A percentile compares a stretch with the other conserved stretches of the same genome.
These are phyloP conservation scores for Cucumis melo DNA, from an alignment of 306 rosid genomes.

Conservation along the genomic window DNA sequence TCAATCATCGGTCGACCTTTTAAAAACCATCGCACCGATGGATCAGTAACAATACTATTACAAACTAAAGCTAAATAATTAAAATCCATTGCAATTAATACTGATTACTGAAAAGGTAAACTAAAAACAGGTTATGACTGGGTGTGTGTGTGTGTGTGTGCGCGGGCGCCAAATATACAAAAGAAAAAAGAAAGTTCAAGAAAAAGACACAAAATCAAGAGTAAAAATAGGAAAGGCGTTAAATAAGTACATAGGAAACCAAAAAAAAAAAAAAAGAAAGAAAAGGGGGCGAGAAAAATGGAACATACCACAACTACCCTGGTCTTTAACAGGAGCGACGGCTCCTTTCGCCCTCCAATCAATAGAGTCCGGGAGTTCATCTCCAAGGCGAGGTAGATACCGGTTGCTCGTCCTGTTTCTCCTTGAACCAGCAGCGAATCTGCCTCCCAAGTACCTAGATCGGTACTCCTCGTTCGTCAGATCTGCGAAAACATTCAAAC, in stretches of 20 bases:
- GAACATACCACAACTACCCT: constrained; percentile 74
- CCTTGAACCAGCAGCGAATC: constrained; percentile 19
- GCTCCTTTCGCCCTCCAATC: constrained; percentile 96
- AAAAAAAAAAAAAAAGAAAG: too few relatives aligned
- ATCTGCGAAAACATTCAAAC: constrained; percentile 85
- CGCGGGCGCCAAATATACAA: background rate
- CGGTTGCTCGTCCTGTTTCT: constrained; percentile 25
- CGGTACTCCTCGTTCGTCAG: constrained; percentile 78
- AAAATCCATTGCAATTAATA: background rate
- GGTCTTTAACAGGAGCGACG: constrained; percentile 58
- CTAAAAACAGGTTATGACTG: background rate
- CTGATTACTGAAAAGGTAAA: background rate
- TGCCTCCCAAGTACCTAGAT: constrained; percentile 46
- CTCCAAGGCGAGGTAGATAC: constrained; percentile 59
- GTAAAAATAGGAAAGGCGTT: background rate
- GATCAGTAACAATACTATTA: background rate
- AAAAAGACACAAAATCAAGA: background rate
- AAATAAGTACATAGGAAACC: background rate
- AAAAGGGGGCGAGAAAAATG: background rate
- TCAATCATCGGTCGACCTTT: background rate
- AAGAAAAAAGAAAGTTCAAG: background rate
- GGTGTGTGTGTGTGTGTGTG: too few relatives aligned
- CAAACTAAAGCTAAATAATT: background rate
- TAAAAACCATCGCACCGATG: background rate
- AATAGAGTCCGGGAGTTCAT: constrained; percentile 43